Conservation (phyloP, 148 eudicot genomes). For the Diospyros kaki region DNA sequence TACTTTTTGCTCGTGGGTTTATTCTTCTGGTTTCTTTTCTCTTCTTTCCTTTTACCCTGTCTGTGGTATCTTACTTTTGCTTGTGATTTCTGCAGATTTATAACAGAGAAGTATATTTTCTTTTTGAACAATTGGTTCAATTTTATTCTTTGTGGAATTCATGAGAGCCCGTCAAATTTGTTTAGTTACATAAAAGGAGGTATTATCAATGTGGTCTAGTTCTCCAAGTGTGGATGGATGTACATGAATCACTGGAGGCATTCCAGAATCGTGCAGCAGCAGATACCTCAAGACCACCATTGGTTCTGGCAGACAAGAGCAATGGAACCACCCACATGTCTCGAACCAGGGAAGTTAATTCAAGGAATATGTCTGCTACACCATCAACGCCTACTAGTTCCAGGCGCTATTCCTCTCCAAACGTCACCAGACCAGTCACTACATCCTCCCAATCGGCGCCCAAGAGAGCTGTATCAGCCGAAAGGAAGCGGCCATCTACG, state of each 20-base stretch:
- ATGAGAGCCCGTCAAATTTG: slow-evolving; percentile 29
- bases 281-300: slow-evolving; percentile 48
- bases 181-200: slow-evolving; percentile 14
- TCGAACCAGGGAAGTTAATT: slow-evolving; percentile 64
- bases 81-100: slow-evolving; percentile 59
- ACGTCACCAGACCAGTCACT: slow-evolving; percentile 37
- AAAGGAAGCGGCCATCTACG: slow-evolving; percentile 51
- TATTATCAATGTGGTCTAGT: slow-evolving; percentile 46
- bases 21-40: slow-evolving; percentile 10
- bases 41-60: slow-evolving; percentile 9
- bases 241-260: slow-evolving; percentile 50
- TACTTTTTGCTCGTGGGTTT: slow-evolving; percentile 29
- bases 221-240: slow-evolving; percentile 72
- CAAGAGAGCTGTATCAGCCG: slow-evolving; percentile 85
- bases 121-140: slow-evolving; percentile 33
- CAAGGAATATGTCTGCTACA: slow-evolving; percentile 74
- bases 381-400: slow-evolving; percentile 21
- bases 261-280: slow-evolving; percentile 42
- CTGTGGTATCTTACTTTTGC: slow-evolving; percentile 32
- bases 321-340: slow-evolving; percentile 56
- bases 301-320: slow-evolving; percentile 50
- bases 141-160: slow-evolving; percentile 17
- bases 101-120: slow-evolving; percentile 45
- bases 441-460: slow-evolving; percentile 39
- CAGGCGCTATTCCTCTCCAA: slow-evolving; percentile 69